Base-by-base conservation (phyloP, 345 rosid species). In the Alliaria petiolata region DNA sequence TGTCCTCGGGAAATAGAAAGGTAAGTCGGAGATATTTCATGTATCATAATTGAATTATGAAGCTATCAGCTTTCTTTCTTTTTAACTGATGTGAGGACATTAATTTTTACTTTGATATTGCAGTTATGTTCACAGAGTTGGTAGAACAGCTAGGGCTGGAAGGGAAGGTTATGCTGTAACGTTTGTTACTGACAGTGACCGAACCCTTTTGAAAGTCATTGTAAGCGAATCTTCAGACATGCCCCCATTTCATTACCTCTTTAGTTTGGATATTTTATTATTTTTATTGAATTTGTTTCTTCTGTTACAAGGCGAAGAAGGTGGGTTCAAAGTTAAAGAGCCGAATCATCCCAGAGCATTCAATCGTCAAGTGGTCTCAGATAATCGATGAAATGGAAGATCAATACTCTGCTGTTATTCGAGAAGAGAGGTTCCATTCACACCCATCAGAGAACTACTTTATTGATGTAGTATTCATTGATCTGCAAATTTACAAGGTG, bases 131-230 rank as follows among this genome's bases (percentile, higher is more conserved):
- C 99, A 95, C 77, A 85, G 97, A 76, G 99, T 95, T 13, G 99
- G 99, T 65, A 89, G 97, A 58, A 91, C 97, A 51, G 99, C 99
- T 58, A 85, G 99, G 87, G 99, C 99, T 72, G 99, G 99, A 8
- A 87, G 96, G 82, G 87, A 89, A 81, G 98, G 99, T 67, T 95
- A 85, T 78, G 99, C 99, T 45, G 99, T 95, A 63, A 95, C 98
- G 22, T 88, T 95, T 72, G 77, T 91, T 72, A 87, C 98, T 38
- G 99, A 95, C 76, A 89, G 79, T 78, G 98, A 95, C 58, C 90
- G 95, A 14, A 86, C 99, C 66, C 90, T 95, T 57, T 76, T 91
- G 66, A 95, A 91, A 89, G 83, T 93, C 77, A 91, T 95, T 79
- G 99, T 91, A 67, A 88, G 96, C 46, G 5, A 55, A 55, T 55